Evolutionary conservation across 2,329 filamentous ascomycete genomes (phyloP).

Genomic region (Colletotrichum orchidophilum): DNA sequence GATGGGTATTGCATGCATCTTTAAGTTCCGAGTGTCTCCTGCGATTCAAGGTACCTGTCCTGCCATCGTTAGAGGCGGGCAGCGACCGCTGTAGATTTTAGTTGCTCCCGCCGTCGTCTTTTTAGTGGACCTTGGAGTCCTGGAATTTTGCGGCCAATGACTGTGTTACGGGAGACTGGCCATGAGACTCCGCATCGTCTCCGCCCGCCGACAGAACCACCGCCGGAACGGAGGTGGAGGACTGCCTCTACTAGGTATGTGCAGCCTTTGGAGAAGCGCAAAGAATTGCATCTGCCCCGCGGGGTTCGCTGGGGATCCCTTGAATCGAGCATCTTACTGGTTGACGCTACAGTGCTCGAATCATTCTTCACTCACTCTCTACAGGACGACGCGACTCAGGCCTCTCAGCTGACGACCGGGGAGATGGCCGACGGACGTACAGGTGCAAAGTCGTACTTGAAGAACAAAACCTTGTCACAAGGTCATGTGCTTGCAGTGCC

Average conservation of each 20-base stretch:
- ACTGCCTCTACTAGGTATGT: too few species aligned
- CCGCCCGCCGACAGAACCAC: background rate
- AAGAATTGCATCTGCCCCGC: background rate
- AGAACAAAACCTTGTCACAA: background rate
- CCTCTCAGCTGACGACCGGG: background rate
- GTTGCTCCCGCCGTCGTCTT: too few species aligned
- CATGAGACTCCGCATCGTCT: background rate
- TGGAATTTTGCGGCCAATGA: constrained; percentile 97
- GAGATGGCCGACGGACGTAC: background rate
- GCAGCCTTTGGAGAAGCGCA: background rate
- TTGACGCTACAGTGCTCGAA: background rate
- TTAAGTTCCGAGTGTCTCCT: too few species aligned
- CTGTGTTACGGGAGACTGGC: background rate
- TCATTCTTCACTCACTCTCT: background rate
- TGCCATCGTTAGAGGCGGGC: too few species aligned
- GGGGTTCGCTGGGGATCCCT: background rate
- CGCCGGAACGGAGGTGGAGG: background rate
- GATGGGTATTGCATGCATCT: too few species aligned
- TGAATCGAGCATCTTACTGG: constrained; percentile 1
- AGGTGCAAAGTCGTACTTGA: background rate
- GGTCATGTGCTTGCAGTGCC: background rate
- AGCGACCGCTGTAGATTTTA: too few species aligned
- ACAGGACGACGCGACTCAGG: constrained; percentile 11
- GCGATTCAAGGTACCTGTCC: too few species aligned
- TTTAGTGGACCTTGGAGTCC: constrained; percentile 82